phyloP scores from a whole-genome alignment of 2,329 filamentous ascomycete genomes.

The Colletotrichum sidae region DNA sequence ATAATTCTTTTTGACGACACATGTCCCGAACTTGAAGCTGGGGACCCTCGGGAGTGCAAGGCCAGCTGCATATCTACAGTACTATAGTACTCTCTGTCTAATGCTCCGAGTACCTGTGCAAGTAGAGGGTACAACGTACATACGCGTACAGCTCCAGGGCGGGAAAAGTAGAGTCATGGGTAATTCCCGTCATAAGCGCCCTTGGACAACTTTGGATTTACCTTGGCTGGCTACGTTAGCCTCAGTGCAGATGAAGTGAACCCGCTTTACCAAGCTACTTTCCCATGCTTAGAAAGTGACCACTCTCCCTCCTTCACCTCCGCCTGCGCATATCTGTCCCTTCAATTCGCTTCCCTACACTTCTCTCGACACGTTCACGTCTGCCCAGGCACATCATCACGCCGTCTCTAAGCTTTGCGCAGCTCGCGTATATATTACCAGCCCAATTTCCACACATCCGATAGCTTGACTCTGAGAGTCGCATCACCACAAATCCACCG shows the following conservation, averaged over 20 bases:
- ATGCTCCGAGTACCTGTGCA: too few relatives aligned
- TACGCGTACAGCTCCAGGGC: conserved; percentile 6
- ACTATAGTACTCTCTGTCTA: neutral
- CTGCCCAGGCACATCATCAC: neutral
- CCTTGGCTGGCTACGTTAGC: conserved; percentile 7
- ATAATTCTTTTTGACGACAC: conserved; percentile 39
- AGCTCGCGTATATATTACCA: conserved; percentile 12
- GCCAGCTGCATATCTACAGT: neutral
- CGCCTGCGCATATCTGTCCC: conserved; percentile 34
- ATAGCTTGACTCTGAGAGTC: neutral
- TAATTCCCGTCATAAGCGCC: conserved; percentile 20
- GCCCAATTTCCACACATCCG: neutral
- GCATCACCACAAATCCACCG: neutral
- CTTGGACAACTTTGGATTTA: too few relatives aligned
- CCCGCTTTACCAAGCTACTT: neutral
- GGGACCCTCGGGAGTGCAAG: too few relatives aligned
- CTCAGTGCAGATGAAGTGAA: conserved; percentile 12
- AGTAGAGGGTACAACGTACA: neutral
- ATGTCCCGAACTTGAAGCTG: conserved; percentile 35
- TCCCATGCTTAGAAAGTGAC: conserved; percentile 5
- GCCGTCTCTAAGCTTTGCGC: neutral
- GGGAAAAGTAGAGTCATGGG: conserved; percentile 25
- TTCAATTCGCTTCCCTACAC: conserved; percentile 35
- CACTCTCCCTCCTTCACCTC: conserved; percentile 14
- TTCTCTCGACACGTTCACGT: conserved; percentile 36